A percentile compares a stretch with the other conserved stretches of the same genome.
Evolutionary conservation across 441 rosid species (phyloP).

Genomic region (Adansonia rubrostipa): DNA sequence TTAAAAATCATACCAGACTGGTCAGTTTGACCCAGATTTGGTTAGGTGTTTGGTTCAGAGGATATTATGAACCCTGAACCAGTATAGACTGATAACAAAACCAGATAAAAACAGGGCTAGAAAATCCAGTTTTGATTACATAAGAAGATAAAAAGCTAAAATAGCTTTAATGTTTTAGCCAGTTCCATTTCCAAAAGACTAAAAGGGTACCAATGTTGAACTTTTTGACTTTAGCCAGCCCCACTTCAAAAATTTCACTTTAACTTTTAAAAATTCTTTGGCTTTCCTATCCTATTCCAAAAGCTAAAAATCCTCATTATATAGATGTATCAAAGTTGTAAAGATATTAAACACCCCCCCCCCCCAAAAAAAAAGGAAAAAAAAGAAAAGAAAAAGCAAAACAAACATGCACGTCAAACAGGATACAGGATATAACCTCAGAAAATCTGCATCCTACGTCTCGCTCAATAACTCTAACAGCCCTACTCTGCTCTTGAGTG

Average conservation of each 20-base stretch:
- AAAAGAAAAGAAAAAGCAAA: neutral
- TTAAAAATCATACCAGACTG: neutral
- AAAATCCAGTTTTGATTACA: too few relatives aligned
- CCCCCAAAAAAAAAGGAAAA: neutral
- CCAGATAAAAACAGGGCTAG: neutral
- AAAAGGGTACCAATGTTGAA: too few relatives aligned
- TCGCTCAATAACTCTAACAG: constrained; percentile 69
- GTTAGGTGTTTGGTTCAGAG: neutral
- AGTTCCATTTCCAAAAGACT: constrained; percentile 2
- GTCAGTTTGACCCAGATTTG: neutral
- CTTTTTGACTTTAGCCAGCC: neutral
- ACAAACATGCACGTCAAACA: neutral
- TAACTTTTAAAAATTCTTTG: neutral
- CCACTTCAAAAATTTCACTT: neutral
- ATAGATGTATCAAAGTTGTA: neutral
- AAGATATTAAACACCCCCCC: neutral
- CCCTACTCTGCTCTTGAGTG: constrained; percentile 66
- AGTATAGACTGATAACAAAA: neutral
- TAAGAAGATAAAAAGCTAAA: neutral
- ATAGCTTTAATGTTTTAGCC: neutral
- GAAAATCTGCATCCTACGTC: constrained; percentile 88
- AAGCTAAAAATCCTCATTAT: neutral
- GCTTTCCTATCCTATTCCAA: neutral
- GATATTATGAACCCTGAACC: neutral
- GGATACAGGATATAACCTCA: constrained; percentile 49